Conservation (phyloP, 2,329 filamentous ascomycete genomes). For the Alternaria sp. region DNA sequence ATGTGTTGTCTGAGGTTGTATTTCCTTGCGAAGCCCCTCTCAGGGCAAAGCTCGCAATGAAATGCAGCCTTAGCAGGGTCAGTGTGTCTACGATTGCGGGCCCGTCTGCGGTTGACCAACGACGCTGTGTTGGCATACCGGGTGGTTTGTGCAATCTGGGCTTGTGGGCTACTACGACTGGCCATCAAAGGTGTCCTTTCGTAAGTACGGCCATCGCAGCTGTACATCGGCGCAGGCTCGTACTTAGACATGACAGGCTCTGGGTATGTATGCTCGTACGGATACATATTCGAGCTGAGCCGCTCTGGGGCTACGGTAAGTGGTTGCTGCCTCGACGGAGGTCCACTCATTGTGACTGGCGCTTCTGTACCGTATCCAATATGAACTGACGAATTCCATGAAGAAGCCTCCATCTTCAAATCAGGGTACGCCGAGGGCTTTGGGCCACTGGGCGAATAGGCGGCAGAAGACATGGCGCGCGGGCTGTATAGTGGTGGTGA, state of each 20-base stretch:
- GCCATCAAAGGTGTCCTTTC: slow-evolving; percentile 23
- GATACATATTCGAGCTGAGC: slow-evolving; percentile 31
- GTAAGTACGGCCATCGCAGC: slow-evolving; percentile 22
- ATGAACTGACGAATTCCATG: slow-evolving; percentile 38
- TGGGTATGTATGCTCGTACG: slow-evolving; percentile 38
- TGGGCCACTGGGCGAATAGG: slow-evolving; percentile 45
- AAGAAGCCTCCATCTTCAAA: slow-evolving; percentile 41
- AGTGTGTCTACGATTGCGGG: slow-evolving; percentile 29
- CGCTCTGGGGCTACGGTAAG: slow-evolving; percentile 47
- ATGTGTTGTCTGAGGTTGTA: slow-evolving; percentile 91
- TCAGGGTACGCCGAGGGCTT: slow-evolving; percentile 35
- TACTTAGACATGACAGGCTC: slow-evolving; percentile 33
- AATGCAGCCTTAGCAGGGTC: slow-evolving; percentile 57
- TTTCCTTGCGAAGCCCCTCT: slow-evolving; percentile 80
- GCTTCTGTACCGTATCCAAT: slow-evolving; percentile 21
- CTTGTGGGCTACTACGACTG: slow-evolving; percentile 23
- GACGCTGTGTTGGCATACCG: slow-evolving; percentile 6
- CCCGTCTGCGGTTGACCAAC: slow-evolving; percentile 13
- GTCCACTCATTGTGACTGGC: slow-evolving; percentile 17
- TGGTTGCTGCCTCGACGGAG: slow-evolving; percentile 27
- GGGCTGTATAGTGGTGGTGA: slow-evolving; percentile 41
- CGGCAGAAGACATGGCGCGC: slow-evolving; percentile 45
- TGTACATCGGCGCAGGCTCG: slow-evolving; percentile 24
- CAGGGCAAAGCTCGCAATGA: slow-evolving; percentile 73
- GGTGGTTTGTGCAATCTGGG: slow-evolving; percentile 8